Conservation (phyloP, 331 rosid species). For the Pyrus hybrid region DNA sequence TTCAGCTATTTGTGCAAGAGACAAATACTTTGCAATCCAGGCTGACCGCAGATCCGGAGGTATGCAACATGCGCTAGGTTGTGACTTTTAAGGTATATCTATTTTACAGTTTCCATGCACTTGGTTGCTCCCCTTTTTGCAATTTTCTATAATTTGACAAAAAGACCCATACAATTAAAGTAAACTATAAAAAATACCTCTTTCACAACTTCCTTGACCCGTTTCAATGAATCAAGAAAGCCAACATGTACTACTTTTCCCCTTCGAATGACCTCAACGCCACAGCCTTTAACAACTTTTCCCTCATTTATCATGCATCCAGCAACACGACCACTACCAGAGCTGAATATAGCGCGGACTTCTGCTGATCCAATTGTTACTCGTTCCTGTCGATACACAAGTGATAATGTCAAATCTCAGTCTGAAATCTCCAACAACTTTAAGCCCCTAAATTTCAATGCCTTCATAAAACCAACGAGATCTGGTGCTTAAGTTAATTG, state of each 20-base stretch:
- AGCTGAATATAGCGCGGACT: conserved; percentile 80
- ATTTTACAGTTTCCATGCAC: not conserved
- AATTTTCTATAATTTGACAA: not conserved
- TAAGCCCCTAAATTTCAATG: not conserved
- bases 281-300: conserved; percentile 65
- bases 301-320: conserved; percentile 93
- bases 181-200: conserved; percentile 50
- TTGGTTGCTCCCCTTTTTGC: not conserved
- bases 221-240: conserved; percentile 74
- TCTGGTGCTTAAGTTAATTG: not conserved
- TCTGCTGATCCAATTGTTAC: conserved; percentile 70
- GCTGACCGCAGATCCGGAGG: not conserved
- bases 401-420: conserved; percentile 15
- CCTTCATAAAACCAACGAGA: conserved; percentile 1
- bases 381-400: conserved; percentile 55
- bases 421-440: conserved; percentile 4
- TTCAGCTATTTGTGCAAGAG: not conserved
- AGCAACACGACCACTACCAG: conserved; percentile 92
- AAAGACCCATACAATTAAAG: not conserved
- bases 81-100: not conserved
- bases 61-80: not conserved
- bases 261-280: conserved; percentile 70
- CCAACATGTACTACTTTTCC: conserved; percentile 57
- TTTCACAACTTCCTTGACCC: conserved; percentile 84
- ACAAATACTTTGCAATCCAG: not conserved